Conservation (phyloP, 805 yeast species). For the Tetrapisispora taiwanensis region DNA sequence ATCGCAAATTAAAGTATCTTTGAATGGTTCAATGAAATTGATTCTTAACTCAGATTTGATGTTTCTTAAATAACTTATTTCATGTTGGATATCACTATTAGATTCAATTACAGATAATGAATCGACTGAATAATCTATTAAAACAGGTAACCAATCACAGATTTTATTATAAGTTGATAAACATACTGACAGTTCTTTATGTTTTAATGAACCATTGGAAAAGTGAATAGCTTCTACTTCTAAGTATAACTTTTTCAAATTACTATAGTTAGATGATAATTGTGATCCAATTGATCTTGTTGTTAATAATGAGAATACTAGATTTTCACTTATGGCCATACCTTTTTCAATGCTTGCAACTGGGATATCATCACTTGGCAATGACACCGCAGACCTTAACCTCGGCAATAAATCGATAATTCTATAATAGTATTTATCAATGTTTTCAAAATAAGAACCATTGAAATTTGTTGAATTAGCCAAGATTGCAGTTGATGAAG, state of each 20-base stretch:
- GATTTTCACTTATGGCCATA: constrained; percentile 63
- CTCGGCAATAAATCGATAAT: constrained; percentile 74
- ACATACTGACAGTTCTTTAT: constrained; percentile 5
- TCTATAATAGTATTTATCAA: constrained; percentile 50
- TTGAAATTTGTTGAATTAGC: constrained; percentile 42
- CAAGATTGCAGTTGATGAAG: constrained; percentile 52
- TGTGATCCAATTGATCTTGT: constrained; percentile 39
- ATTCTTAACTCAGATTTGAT: background rate
- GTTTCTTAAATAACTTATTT: background rate
- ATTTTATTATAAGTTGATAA: constrained; percentile 9
- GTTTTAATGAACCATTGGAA: constrained; percentile 14
- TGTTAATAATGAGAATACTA: constrained; percentile 48
- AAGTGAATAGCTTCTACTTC: constrained; percentile 17
- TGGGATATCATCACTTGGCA: constrained; percentile 66
- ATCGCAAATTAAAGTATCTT: background rate
- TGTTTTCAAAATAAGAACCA: constrained; percentile 33
- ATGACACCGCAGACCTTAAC: constrained; percentile 52
- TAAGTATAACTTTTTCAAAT: constrained; percentile 12
- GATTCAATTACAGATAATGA: constrained; percentile 6
- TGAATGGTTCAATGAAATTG: background rate
- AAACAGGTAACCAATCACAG: constrained; percentile 28
- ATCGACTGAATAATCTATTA: constrained; percentile 26
- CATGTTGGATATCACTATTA: background rate
- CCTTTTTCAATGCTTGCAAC: constrained; percentile 60
- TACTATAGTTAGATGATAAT: constrained; percentile 14